Evolutionary conservation across 2,329 filamentous ascomycete genomes (phyloP).

Genomic region (Penicillium glabrum): DNA sequence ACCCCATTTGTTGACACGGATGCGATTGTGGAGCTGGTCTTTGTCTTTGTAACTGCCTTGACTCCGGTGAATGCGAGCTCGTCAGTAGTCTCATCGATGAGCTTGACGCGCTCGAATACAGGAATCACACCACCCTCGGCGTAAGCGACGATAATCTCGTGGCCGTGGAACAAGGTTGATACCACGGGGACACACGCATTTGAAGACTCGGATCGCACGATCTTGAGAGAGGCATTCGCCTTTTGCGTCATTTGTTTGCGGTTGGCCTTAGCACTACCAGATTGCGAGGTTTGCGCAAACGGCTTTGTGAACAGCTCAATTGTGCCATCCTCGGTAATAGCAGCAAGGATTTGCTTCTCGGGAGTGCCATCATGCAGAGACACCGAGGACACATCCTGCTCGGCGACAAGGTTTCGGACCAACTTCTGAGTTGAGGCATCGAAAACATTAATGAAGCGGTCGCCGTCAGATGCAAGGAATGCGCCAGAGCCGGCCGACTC

Average conservation of each 20-base stretch:
- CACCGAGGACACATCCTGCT: conserved; percentile 45
- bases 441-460: conserved; percentile 53
- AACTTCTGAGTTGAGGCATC: conserved; percentile 44
- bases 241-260: conserved; percentile 47
- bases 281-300: conserved; percentile 38
- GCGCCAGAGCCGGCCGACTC: conserved; percentile 33
- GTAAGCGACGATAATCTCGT: conserved; percentile 49
- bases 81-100: conserved; percentile 47
- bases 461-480: conserved; percentile 51
- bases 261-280: conserved; percentile 44
- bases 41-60: conserved; percentile 46
- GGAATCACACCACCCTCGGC: conserved; percentile 52
- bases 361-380: conserved; percentile 33
- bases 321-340: conserved; percentile 48
- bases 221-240: conserved; percentile 45
- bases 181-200: conserved; percentile 43
- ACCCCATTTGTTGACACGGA: conserved; percentile 55
- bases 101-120: conserved; percentile 50
- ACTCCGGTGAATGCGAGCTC: conserved; percentile 45
- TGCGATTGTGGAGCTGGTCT: conserved; percentile 42
- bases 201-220: conserved; percentile 44
- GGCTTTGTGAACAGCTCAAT: conserved; percentile 53
- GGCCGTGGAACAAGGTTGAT: conserved; percentile 45
- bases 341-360: conserved; percentile 46
- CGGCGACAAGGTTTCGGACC: conserved; percentile 49